Evolutionary conservation across 257 asterid genomes (phyloP).

Genomic region (Solanum lignicaule): DNA sequence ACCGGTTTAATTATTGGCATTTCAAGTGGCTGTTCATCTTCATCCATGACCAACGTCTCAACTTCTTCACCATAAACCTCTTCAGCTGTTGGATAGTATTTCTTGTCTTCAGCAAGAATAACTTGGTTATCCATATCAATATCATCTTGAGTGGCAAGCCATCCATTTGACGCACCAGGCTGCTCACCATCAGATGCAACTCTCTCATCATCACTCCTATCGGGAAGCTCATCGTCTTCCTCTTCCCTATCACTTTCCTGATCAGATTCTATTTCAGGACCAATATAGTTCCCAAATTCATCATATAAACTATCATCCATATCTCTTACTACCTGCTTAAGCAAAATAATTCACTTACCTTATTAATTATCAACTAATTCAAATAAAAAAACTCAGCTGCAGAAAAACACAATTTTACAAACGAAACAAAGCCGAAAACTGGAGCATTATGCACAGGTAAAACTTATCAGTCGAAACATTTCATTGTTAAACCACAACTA

Average conservation of each 20-base stretch:
- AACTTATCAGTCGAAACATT: neutral
- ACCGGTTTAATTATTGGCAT: conserved; percentile 80
- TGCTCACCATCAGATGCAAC: conserved; percentile 59
- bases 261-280: conserved; percentile 96
- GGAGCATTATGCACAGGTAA: neutral
- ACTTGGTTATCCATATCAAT: conserved; percentile 90
- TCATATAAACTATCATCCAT: conserved; percentile 96
- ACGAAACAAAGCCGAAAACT: neutral
- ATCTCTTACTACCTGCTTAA: neutral
- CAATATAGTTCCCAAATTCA: conserved; percentile 93
- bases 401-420: neutral
- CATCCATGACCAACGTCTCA: conserved; percentile 93
- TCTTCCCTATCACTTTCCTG: conserved; percentile 79
- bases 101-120: conserved; percentile 89
- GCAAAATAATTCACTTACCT: neutral
- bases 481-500: neutral
- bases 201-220: conserved; percentile 56
- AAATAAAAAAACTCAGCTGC: neutral
- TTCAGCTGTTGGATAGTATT: conserved; percentile 94
- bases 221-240: conserved; percentile 75
- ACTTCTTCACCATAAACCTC: conserved; percentile 98
- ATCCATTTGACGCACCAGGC: conserved; percentile 73
- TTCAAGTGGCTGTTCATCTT: conserved; percentile 90
- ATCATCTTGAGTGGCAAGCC: conserved; percentile 48
- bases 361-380: neutral